A percentile compares a stretch with the other conserved stretches of the same genome.
These are phyloP conservation scores for Ganoderma sinense DNA, from an alignment of 1,284 basidiomycete species.

Conservation along the genomic window DNA sequence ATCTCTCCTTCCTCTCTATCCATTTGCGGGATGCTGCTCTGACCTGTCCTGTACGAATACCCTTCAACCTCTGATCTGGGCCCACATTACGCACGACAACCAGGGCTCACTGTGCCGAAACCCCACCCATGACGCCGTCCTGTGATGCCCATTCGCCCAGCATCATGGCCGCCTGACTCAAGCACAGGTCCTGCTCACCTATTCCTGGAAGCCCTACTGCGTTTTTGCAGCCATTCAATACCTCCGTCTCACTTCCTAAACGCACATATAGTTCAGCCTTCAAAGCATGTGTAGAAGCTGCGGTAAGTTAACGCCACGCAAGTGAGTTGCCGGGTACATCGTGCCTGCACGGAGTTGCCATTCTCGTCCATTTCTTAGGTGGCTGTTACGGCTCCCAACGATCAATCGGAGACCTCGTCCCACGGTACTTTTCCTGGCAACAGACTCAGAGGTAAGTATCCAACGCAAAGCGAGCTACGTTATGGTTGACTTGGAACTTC, in stretches of 20 bases:
- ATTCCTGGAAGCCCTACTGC: not conserved
- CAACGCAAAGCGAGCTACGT: not conserved
- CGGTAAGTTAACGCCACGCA: not conserved
- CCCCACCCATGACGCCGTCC: constrained; percentile 3
- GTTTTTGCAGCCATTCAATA: not conserved
- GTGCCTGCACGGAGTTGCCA: not conserved
- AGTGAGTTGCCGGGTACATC: not conserved
- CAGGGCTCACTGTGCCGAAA: not conserved
- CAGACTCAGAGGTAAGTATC: not conserved
- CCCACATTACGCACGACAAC: not conserved
- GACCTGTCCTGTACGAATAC: not conserved
- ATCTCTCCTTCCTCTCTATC: not conserved
- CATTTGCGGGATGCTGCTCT: not conserved
- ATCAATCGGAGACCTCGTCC: not conserved
- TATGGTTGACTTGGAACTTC: not conserved
- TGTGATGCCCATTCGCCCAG: not conserved
- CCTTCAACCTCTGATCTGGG: not conserved
- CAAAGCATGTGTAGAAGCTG: not conserved
- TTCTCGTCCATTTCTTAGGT: not conserved
- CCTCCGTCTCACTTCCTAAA: not conserved
- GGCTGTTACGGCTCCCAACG: not conserved
- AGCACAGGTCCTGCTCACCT: not conserved
- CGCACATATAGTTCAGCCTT: not conserved
- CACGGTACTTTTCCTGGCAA: not conserved
- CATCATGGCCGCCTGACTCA: not conserved